Base-by-base conservation (phyloP, 106 monocot genomes). In the Cymbidium sinense region DNA sequence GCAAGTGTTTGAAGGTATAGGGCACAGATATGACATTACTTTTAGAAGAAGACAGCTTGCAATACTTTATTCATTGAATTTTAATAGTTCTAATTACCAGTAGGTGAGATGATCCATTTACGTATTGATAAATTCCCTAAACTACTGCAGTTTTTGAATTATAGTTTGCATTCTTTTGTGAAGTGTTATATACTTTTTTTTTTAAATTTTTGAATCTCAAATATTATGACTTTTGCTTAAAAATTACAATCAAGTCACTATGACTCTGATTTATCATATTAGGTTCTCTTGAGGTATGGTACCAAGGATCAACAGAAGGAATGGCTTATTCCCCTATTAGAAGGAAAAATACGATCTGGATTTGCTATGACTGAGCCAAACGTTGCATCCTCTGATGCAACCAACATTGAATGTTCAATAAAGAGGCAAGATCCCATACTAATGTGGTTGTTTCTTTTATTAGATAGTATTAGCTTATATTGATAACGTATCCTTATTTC, bases 321-420 rank as follows among this genome's bases (percentile, higher is more conserved):
- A 37, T 99, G 95, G 94, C 90, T 99, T 74, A 76, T 99, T 83
- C 99, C 99, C 74, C 82, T 99, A 77, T 77, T 99, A 47, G 83
- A 92, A 87, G 99, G 99, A 72, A 89, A 84, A 70, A 99, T 99
- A 77, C 81, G 95, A 41, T 99, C 99, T 72, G 99, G 95, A 78
- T 99, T 99, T 89, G 99, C 99, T 77, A 99, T 99, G 99, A 99
- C 99, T 75, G 99, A 99, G 50, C 99, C 99, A 58, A 90, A 85
- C 43, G 99, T 99, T 88, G 99, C 99, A 76, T 99, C 99, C 75
- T 99, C 99, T 69, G 99, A 99, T 83, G 99, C 99, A 27, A 99
- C 99, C 64, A 99, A 99, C 70, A 99, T 99, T 74, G 90, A 99
- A 77, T 99, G 99, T 64, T 90, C 99, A 36, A 90, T 99, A 71